Base-by-base conservation (phyloP, 345 rosid genomes). In the Heritiera littoralis region DNA sequence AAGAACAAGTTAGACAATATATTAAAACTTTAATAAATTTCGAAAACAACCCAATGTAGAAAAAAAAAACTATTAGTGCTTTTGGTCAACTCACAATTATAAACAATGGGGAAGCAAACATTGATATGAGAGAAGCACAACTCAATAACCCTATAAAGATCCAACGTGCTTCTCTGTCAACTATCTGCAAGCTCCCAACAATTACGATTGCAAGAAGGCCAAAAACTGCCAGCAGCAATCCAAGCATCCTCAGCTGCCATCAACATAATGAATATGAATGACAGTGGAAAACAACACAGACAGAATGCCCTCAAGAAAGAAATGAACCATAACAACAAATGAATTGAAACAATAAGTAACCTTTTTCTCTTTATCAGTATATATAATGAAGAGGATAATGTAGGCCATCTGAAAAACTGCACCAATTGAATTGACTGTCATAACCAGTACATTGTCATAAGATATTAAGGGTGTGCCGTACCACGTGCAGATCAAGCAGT, bases 81-180 rank as follows among this genome's bases (percentile, higher is more conserved):
- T 32, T 54, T 28, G 28, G 77, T 41, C 38, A 55, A 86, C 98
- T 88, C 82, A 95, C 98, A 32, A 95, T 92, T 79, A 95, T 86
- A 84, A 93, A 87, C 87, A 95, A 85, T 0, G 98, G 98, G 17
- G 98, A 95, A 7, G 97, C 98, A 74, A 90, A 92, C 98, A 95
- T 95, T 46, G 94, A 91, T 63, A 93, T 82, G 76, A 95, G 97
- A 88, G 95, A 85, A 80, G 73, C 86, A 60, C 89, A 80, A 65
- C 97, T 93, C 85, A 95, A 67, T 32, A 81, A 51, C 49, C 98
- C 98, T 38, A 93, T 92, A 61, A 84, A 60, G 38, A 88, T 80
- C 89, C 86, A 79, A 28, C 98, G 85, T 12, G 66, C 52, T 58
- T 72, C 18, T 66, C 14, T 9, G 49, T 87, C 84, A n/a, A 40